phyloP scores from a whole-genome alignment of 1,139 yeast species.

The Debaryomycetaceae sp. region DNA sequence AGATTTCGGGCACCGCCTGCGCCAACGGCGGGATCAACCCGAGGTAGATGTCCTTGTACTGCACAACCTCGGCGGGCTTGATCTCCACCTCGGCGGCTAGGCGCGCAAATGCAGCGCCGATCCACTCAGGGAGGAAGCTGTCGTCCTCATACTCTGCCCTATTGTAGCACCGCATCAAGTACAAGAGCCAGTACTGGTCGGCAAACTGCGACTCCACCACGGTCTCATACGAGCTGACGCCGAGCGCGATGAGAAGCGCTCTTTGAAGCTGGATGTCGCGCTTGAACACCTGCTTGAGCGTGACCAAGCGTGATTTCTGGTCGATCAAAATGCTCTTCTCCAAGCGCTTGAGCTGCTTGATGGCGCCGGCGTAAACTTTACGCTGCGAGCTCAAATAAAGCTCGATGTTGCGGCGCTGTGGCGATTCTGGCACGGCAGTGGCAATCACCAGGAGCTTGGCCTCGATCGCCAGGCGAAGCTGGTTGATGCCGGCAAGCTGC shows the following conservation, averaged over 20 bases:
- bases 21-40: conserved; percentile 51
- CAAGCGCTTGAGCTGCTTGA: conserved; percentile 42
- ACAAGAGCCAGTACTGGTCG: conserved; percentile 59
- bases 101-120: conserved; percentile 38
- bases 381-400: conserved; percentile 43
- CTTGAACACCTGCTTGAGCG: conserved; percentile 56
- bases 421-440: background rate
- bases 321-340: conserved; percentile 49
- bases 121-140: conserved; percentile 49
- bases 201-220: conserved; percentile 43
- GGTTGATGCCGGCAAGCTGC: conserved; percentile 56
- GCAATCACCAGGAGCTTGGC: conserved; percentile 32
- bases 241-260: conserved; percentile 52
- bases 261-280: conserved; percentile 52
- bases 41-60: conserved; percentile 51
- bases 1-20: conserved; percentile 58
- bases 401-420: conserved; percentile 26
- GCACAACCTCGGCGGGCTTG: conserved; percentile 47
- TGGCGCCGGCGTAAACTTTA: conserved; percentile 37
- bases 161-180: conserved; percentile 59
- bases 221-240: conserved; percentile 52
- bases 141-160: conserved; percentile 33
- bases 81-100: conserved; percentile 35
- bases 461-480: conserved; percentile 49
- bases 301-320: conserved; percentile 34